Base-by-base conservation (phyloP, 176 grass and related monocot species). In the Oryza coarctata region DNA sequence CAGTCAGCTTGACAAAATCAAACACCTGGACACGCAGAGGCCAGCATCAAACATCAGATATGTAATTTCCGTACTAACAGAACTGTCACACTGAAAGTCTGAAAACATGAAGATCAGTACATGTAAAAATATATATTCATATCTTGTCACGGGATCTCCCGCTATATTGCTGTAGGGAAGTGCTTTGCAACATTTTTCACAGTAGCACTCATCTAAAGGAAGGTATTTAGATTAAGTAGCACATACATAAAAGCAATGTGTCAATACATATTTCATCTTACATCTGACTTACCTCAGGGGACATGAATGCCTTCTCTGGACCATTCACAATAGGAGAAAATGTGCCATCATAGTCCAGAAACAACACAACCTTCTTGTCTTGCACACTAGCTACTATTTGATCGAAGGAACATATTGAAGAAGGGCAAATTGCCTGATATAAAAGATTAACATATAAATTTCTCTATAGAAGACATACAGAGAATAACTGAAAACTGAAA, bases 131-230 rank as follows among this genome's bases (percentile, higher is more conserved):
- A 55, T 22, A 55, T n/a, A 35, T 18, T 35, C 34, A 18, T 11
- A 87, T 89, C 89, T 92, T 94, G 58, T 89, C 74, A 11, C 89
- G 89, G 60, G 87, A 92, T 63, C 92, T 91, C 84, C 92, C 89
- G 33, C 92, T 92, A 52, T n/a, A 92, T 89, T 66, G 92, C 87
- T 15, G 92, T 92, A 12, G 89, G 84, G 41, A 52, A 87, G 36
- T 77, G 82, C 43, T 85, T 94, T 11, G 92, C 73, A 45, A 89
- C 87, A 22, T 87, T 86, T 77, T 83, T 92, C 23, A 94, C 84
- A 68, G 84, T 71, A 73, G 78, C 62, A 22, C 78, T 87, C 87
- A 94, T 92, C 89, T 94, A 76, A 49, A 61, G n/a, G 26, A 75
- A 29, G 30, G 25, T 75, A 75, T 55, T 36, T 13, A 39, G 28